Conservation (phyloP, 2,329 filamentous ascomycete species). For the Exutisphaerella laricina region DNA sequence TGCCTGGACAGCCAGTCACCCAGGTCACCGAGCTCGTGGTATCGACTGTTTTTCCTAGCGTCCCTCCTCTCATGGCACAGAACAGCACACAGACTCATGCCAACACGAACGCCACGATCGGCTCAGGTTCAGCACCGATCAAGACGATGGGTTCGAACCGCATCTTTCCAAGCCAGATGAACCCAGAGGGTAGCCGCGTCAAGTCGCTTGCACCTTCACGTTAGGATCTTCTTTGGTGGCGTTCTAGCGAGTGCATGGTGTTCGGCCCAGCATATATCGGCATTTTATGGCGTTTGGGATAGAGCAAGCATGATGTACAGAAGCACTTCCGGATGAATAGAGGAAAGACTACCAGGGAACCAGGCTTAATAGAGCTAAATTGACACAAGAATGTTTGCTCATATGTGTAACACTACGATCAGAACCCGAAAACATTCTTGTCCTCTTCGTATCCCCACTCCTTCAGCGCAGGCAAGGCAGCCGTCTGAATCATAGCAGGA, state of each 20-base stretch:
- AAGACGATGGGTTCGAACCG: not conserved
- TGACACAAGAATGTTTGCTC: not conserved
- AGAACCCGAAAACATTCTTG: constrained; percentile 15
- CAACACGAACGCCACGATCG: not conserved
- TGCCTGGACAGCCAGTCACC: constrained; percentile 3
- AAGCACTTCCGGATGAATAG: not conserved
- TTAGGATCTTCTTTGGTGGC: not conserved
- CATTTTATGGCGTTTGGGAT: not conserved
- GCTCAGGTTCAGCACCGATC: not conserved
- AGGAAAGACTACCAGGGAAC: not conserved
- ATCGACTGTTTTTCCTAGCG: not conserved
- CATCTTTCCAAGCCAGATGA: constrained; percentile 7
- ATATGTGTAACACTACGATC: not conserved
- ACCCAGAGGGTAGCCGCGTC: not conserved
- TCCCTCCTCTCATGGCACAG: too few species aligned
- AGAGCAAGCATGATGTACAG: not conserved
- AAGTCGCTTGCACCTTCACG: not conserved
- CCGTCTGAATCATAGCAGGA: constrained; percentile 48
- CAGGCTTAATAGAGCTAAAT: not conserved
- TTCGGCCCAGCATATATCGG: not conserved
- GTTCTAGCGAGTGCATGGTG: not conserved
- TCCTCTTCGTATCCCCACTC: constrained; percentile 20
- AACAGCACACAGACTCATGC: too few species aligned
- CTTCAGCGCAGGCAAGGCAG: constrained; percentile 45
- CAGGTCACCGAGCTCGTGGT: constrained; percentile 18